Conservation (phyloP, 768 basidiomycete species). For the Suillus bovinus region DNA sequence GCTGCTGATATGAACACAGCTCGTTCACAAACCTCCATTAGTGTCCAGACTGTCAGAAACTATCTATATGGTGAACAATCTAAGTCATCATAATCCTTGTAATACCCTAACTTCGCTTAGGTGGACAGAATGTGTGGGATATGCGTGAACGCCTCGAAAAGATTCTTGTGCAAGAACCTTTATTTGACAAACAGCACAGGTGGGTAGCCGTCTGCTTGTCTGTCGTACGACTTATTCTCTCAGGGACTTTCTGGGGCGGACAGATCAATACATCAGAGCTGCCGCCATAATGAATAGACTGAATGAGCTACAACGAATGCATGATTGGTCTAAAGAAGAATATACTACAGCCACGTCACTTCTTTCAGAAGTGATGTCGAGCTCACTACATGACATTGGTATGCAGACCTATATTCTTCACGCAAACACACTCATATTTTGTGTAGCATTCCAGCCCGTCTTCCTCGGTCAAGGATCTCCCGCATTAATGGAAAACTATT, state of each 20-base stretch:
- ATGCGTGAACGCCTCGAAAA: slow-evolving; percentile 43
- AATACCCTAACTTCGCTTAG: slow-evolving; percentile 32
- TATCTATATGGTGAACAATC: slow-evolving; percentile 50
- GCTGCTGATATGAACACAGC: slow-evolving; percentile 54
- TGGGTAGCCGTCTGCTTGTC: slow-evolving; percentile 21
- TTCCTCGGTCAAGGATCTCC: slow-evolving; percentile 61
- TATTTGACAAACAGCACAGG: slow-evolving; percentile 62
- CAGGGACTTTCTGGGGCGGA: slow-evolving; percentile 59
- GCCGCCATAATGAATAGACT: slow-evolving; percentile 56
- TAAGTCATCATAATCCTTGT: background rate
- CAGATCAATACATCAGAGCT: slow-evolving; percentile 56
- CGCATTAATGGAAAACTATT: slow-evolving; percentile 52
- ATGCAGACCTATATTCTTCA: slow-evolving; percentile 1
- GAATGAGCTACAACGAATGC: slow-evolving; percentile 54
- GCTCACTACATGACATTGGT: slow-evolving; percentile 42
- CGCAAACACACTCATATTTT: slow-evolving; percentile 21
- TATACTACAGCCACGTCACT: slow-evolving; percentile 44
- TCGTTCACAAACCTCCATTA: slow-evolving; percentile 43
- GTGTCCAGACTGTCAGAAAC: slow-evolving; percentile 43
- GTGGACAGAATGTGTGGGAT: slow-evolving; percentile 51
- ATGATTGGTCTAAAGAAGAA: slow-evolving; percentile 55
- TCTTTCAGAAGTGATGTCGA: slow-evolving; percentile 55
- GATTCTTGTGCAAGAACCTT: slow-evolving; percentile 52
- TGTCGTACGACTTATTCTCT: background rate
- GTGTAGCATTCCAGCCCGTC: slow-evolving; percentile 62